A percentile compares a stretch with the other conserved stretches of the same genome.
Evolutionary conservation across 495 filamentous ascomycete species (phyloP).

Genomic region (Letharia columbiana): DNA sequence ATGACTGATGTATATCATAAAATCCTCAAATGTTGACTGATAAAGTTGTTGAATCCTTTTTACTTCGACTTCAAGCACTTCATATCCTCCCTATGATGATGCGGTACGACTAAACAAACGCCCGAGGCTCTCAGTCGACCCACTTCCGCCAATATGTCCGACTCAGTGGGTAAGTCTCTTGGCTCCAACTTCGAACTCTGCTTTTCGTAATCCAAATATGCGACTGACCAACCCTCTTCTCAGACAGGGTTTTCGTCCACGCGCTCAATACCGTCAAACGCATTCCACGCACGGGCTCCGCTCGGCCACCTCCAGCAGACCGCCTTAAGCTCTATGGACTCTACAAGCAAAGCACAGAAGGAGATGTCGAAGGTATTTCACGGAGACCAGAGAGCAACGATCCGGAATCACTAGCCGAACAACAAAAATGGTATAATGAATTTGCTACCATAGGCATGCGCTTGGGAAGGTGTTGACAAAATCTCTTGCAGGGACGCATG

Average conservation of each 20-base stretch:
- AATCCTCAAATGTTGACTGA: background rate
- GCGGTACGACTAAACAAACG: slow-evolving; percentile 1
- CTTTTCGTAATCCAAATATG: background rate
- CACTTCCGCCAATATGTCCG: slow-evolving; percentile 38
- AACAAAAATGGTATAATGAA: slow-evolving; percentile 52
- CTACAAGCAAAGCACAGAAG: slow-evolving; percentile 98
- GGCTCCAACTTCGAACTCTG: background rate
- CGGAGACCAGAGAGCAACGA: slow-evolving; percentile 59
- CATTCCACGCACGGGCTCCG: slow-evolving; percentile 84
- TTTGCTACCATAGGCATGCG: background rate
- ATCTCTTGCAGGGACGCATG: slow-evolving; percentile 62
- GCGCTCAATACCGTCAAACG: slow-evolving; percentile 97
- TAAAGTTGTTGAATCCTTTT: no score
- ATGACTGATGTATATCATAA: background rate
- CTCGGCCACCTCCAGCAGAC: slow-evolving; percentile 75
- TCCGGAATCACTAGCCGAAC: slow-evolving; percentile 45
- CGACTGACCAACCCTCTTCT: slow-evolving; percentile 4
- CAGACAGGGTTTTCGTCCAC: slow-evolving; percentile 97
- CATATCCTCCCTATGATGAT: background rate
- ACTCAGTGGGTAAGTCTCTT: slow-evolving; percentile 44
- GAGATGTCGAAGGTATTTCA: slow-evolving; percentile 89
- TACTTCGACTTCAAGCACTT: background rate
- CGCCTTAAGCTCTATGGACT: slow-evolving; percentile 90
- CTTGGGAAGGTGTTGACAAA: background rate
- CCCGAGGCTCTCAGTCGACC: background rate